These are phyloP conservation scores for Baudoinia panamericana DNA, from an alignment of 495 filamentous ascomycete species.

Conservation along the genomic window DNA sequence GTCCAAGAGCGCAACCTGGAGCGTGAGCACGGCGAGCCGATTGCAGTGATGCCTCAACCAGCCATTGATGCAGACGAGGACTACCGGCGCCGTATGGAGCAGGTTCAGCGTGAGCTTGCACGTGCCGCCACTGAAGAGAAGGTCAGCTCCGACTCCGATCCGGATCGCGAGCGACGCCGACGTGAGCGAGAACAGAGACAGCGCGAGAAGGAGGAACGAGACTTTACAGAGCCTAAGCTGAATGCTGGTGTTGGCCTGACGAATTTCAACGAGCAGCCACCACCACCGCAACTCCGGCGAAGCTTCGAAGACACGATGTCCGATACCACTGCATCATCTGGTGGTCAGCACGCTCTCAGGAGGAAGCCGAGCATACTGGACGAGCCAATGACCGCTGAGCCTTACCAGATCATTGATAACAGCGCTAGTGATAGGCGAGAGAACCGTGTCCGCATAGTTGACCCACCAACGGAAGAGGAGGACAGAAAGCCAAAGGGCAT, in stretches of 20 bases:
- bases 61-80: slow-evolving; percentile 30
- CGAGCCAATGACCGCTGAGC: slow-evolving; percentile 17
- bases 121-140: neutral
- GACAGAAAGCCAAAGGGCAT: slow-evolving; percentile 48
- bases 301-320: slow-evolving; percentile 6
- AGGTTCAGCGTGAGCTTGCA: slow-evolving; percentile 22
- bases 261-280: neutral
- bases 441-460: slow-evolving; percentile 29
- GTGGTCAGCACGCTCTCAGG: slow-evolving; percentile 2
- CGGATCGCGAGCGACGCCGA: slow-evolving; percentile 18
- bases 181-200: slow-evolving; percentile 19
- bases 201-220: slow-evolving; percentile 12
- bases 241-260: slow-evolving; percentile 9
- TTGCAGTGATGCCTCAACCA: slow-evolving; percentile 5
- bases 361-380: slow-evolving; percentile 18
- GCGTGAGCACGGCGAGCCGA: slow-evolving; percentile 4
- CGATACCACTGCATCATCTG: slow-evolving; percentile 4
- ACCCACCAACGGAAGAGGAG: slow-evolving; percentile 27
- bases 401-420: slow-evolving; percentile 20
- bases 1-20: slow-evolving; percentile 6
- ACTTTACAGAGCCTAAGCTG: slow-evolving; percentile 4
- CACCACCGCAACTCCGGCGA: slow-evolving; percentile 1
- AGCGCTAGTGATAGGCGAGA: slow-evolving; percentile 15
- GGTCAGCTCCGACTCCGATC: slow-evolving; percentile 14
- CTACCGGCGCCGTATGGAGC: slow-evolving; percentile 29